Conservation (phyloP, 192 early-diverging fungal genomes). For the Allomyces macrogynus region DNA sequence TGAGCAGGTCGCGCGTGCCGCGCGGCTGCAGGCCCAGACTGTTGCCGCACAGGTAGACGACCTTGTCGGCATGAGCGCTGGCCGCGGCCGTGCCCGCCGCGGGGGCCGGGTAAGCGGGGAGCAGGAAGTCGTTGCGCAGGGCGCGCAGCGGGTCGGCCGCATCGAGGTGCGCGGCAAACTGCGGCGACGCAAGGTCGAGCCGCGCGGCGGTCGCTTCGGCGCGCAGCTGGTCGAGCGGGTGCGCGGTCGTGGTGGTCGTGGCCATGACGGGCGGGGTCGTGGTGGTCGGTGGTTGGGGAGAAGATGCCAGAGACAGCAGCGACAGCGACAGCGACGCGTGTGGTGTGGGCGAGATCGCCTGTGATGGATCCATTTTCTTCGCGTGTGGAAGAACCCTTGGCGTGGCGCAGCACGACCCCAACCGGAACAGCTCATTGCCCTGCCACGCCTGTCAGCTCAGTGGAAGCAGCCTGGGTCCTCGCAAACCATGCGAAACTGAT, state of each 20-base stretch:
- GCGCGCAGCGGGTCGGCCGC: conserved; percentile 4
- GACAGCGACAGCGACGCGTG: too few species aligned
- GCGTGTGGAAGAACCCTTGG: too few species aligned
- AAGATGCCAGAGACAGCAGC: too few species aligned
- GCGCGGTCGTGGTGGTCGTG: background rate
- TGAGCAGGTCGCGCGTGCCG: conserved; percentile 36
- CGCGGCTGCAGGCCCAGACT: conserved; percentile 76
- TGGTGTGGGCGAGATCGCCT: too few species aligned
- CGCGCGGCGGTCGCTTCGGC: conserved; percentile 2
- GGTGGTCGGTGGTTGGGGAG: too few species aligned
- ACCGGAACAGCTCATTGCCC: too few species aligned
- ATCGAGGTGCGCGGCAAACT: conserved; percentile 11
- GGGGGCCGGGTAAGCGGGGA: conserved; percentile 8
- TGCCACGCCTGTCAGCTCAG: too few species aligned
- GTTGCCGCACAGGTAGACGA: conserved; percentile 84
- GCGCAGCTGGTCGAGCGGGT: background rate
- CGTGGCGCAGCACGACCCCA: too few species aligned
- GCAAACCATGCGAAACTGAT: too few species aligned
- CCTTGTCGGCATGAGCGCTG: background rate
- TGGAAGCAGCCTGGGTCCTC: too few species aligned
- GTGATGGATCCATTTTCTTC: too few species aligned
- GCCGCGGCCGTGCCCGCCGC: background rate
- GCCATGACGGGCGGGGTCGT: too few species aligned
- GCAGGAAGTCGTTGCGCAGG: conserved; percentile 13
- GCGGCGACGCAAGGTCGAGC: background rate